Base-by-base conservation (phyloP, 176 grass and related monocot species). In the Cenchrus americanus region DNA sequence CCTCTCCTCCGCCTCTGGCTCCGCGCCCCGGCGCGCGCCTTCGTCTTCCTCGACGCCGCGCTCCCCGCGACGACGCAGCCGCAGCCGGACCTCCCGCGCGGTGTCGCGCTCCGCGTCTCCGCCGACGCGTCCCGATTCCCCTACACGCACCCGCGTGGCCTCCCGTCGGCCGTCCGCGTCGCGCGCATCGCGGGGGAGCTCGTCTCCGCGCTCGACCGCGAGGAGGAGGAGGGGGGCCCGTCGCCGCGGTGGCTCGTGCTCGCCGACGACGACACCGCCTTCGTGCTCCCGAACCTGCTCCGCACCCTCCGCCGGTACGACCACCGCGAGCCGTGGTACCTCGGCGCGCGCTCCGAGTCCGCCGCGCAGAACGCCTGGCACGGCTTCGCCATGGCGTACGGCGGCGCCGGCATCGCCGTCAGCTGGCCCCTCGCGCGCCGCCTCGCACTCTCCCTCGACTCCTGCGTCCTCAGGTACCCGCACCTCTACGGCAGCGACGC, bases 101-200 rank as follows among this genome's bases (percentile, higher is more conserved):
- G 90, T 24, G 65, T 90, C 46, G n/a, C 66, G 40, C 10, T 86
- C 58, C 85, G 82, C 75, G 86, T 96, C 68, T 99, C 96, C 41
- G 47, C 79, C 37, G 74, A 96, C 68, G 32, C 91, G 44, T 90
- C 91, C 30, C 83, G 82, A 14, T 94, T 99, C 85, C 96, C 96
- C 14, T 99, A 96, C 83, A 51, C 93, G 30, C 90, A 88, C 91
- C 77, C 54, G 22, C 85, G 86, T 0, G 91, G 96, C 32, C 91
- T 90, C 21, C 89, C 87, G 14, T 99, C 96, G 23, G 96, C 90
- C 46, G 81, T 99, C 78, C 96, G 96, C 68, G 87, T 93, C 30
- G 96, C 96, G 75, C 91, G 96, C 62, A 99, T 99, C 87, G 89
- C 87, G 43, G 88, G 75, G 64, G 96, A 99, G 65, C 87, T 98